A percentile compares a stretch with the other conserved stretches of the same genome.
These are phyloP conservation scores for Mycena belliarum DNA, from an alignment of 768 basidiomycete species.

Conservation along the genomic window DNA sequence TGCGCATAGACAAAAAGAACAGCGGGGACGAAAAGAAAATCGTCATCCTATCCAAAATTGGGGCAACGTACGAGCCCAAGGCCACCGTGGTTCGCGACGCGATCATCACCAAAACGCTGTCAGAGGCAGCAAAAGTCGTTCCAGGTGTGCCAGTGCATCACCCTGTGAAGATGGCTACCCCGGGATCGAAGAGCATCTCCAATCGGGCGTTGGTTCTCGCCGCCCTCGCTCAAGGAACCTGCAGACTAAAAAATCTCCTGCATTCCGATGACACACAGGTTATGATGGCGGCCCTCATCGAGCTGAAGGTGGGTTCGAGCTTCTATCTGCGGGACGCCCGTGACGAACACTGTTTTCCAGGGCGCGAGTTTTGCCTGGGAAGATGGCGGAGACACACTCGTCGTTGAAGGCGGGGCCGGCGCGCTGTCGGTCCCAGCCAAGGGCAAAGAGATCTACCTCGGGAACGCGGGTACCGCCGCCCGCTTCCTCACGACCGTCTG, in stretches of 20 bases:
- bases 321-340: not conserved
- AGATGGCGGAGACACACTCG: conserved; percentile 92
- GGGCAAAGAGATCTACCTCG: conserved; percentile 90
- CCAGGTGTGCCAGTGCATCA: conserved; percentile 62
- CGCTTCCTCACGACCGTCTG: conserved; percentile 98
- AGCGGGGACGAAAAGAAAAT: conserved; percentile 90
- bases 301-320: conserved; percentile 66
- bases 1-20: conserved; percentile 98
- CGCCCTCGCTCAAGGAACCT: conserved; percentile 86
- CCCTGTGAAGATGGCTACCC: conserved; percentile 79
- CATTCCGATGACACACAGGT: conserved; percentile 99
- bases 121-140: conserved; percentile 76
- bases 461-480: conserved; percentile 96
- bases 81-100: conserved; percentile 84
- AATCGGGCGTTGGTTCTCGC: conserved; percentile 94
- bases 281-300: conserved; percentile 94
- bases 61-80: conserved; percentile 88
- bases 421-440: conserved; percentile 72
- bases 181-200: conserved; percentile 95
- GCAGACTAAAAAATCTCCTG: conserved; percentile 84
- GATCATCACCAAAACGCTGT: conserved; percentile 79
- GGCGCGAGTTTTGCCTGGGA: conserved; percentile 95
- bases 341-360: conserved; percentile 36
- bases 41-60: conserved; percentile 88
- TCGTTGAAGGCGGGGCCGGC: conserved; percentile 88